Evolutionary conservation across 208 protist genomes (phyloP), one percentile per base, ranked within the genome.

Genomic region (Acanthamoeba pearcei): DNA sequence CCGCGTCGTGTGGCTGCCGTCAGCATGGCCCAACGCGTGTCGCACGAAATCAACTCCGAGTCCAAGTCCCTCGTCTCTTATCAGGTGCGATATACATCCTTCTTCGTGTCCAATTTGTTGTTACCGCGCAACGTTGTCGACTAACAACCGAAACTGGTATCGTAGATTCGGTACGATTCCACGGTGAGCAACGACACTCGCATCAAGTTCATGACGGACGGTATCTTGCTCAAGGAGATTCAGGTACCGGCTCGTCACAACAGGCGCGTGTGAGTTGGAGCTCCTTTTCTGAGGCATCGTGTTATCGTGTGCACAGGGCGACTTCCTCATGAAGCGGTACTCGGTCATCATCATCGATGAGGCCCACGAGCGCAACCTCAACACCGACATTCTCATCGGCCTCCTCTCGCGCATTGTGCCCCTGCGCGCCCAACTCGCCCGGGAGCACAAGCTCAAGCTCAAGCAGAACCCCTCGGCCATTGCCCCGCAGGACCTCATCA

Each of bases 331-430:
- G 8, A 92, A 49, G 0, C 55, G 96, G 49, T 99, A 99, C 92
- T 98, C 96, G 22, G 97, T 95, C 0, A 97, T 99, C 66, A 96
- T 99, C 27, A 76, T 99, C 29, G 99, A 99, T 94, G 99, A 99
- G 95, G 98, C 98, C 27, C 98, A 99, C 90, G 98, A 99, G 95
- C 95, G 98, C 51, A 97, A 95, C 72, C 42, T 98, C 5, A 98
- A 98, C 83, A 98, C 98, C 1, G 99, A 99, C 96, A 98, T 99
- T 55, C 97, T 99, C 22, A 98, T 99, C 92, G 99, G 99, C 22
- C 96, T 99, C 15, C 97, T 99, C 12, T 99, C 99, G 2, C 98
- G 99, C 49, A 99, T 99, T 68, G 98, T 99, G 15, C 98, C 98
- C 13, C 96, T 99, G 57, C 98, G 99, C 42, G 86, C 86, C 55